phyloP scores from a whole-genome alignment of 75 land plant genomes.

The Pinus tabuliformis region DNA sequence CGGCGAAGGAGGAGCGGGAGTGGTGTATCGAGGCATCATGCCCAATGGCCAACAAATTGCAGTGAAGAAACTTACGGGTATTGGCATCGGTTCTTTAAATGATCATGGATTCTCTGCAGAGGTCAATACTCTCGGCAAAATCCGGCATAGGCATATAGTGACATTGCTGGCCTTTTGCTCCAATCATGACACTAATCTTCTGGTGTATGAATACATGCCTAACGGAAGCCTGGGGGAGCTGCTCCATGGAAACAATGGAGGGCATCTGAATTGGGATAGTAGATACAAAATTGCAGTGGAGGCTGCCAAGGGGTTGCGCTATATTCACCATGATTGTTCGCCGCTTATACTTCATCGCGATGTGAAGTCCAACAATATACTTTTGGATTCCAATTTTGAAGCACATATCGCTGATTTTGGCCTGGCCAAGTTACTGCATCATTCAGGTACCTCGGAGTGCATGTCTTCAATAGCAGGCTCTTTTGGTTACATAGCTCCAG shows the following conservation, averaged over 20 bases:
- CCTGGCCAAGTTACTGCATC: slow-evolving; percentile 65
- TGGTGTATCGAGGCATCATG: slow-evolving; percentile 51
- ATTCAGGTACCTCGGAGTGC: slow-evolving; percentile 50
- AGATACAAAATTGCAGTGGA: slow-evolving; percentile 69
- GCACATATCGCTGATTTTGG: slow-evolving; percentile 74
- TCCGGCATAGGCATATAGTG: slow-evolving; percentile 74
- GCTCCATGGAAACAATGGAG: slow-evolving; percentile 62
- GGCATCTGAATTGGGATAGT: slow-evolving; percentile 44
- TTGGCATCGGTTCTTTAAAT: slow-evolving; percentile 21
- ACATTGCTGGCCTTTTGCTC: slow-evolving; percentile 64
- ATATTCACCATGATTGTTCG: slow-evolving; percentile 75
- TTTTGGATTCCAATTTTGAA: slow-evolving; percentile 52
- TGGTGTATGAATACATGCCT: slow-evolving; percentile 42
- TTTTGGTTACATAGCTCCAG: slow-evolving; percentile 87
- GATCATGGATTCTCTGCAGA: slow-evolving; percentile 76
- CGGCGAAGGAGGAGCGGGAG: too few relatives aligned
- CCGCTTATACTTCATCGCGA: slow-evolving; percentile 15
- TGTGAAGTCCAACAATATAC: slow-evolving; percentile 73
- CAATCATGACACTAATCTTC: slow-evolving; percentile 55
- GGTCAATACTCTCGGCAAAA: slow-evolving; percentile 63
- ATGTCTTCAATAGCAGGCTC: slow-evolving; percentile 82
- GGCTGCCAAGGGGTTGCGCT: slow-evolving; percentile 64
- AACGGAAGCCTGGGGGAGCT: slow-evolving; percentile 50
- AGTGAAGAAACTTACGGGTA: slow-evolving; percentile 18
- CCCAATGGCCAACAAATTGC: slow-evolving; percentile 43